Conservation (phyloP, 83 land plant species). For the Picea mariana region DNA sequence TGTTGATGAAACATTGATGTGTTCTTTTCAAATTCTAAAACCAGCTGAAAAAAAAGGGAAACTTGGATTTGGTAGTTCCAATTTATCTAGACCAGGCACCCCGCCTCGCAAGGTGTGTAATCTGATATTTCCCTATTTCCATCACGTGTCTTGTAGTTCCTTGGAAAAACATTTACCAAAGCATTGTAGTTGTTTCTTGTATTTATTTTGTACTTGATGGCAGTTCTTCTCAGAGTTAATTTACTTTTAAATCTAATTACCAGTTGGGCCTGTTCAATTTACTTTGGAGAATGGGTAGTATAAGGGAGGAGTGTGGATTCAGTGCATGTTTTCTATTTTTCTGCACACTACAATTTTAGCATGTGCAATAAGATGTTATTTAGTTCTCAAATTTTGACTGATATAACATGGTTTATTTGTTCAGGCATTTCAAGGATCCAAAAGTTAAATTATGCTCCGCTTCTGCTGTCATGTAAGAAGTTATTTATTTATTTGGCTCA, state of each 20-base stretch:
- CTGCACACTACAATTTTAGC: not conserved
- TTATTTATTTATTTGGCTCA: not conserved
- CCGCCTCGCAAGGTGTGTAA: slow-evolving; percentile 16
- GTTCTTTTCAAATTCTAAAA: slow-evolving; percentile 28
- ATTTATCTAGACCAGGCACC: slow-evolving; percentile 22
- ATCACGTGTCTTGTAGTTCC: not conserved
- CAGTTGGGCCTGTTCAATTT: not conserved
- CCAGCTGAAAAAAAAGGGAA: slow-evolving; percentile 25
- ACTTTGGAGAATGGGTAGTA: not conserved
- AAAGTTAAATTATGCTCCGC: not conserved
- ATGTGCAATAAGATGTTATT: not conserved
- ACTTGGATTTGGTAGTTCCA: slow-evolving; percentile 18
- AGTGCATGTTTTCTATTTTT: not conserved
- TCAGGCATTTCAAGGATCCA: slow-evolving; percentile 6
- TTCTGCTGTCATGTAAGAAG: not conserved
- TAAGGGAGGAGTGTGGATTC: not conserved
- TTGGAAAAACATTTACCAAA: not conserved
- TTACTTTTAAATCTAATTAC: not conserved
- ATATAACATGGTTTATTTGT: not conserved
- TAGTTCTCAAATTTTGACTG: not conserved
- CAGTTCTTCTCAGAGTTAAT: not conserved
- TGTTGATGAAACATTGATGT: slow-evolving; percentile 43
- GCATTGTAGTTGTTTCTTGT: not conserved
- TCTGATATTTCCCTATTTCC: not conserved
- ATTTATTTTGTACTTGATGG: not conserved